phyloP scores from a whole-genome alignment of 352 stramenopile genomes.

The Globisporangium barbulae region DNA sequence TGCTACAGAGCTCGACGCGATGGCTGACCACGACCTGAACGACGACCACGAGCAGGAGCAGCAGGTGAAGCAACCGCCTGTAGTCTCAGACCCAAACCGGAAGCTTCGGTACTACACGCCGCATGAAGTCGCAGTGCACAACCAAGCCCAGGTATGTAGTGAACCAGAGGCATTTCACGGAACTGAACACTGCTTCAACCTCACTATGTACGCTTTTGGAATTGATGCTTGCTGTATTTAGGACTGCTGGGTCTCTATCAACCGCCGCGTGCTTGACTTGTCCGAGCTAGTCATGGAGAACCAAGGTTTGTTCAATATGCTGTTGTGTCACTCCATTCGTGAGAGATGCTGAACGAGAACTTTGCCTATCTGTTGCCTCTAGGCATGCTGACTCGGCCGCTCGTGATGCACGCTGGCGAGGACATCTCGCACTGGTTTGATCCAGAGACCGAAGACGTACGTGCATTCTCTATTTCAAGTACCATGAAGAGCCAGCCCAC shows the following conservation, averaged over 20 bases:
- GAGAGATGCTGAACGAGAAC: background rate
- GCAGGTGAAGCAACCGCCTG: background rate
- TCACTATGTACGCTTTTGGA: background rate
- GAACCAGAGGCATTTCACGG: background rate
- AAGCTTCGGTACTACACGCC: constrained; percentile 66
- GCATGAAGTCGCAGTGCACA: constrained; percentile 78
- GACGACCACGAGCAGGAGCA: background rate
- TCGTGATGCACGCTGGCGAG: constrained; percentile 82
- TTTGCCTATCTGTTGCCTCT: background rate
- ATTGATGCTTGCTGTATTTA: constrained; percentile 12
- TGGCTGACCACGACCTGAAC: constrained; percentile 1
- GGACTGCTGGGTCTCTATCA: constrained; percentile 79
- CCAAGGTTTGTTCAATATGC: constrained; percentile 24
- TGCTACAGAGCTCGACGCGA: background rate
- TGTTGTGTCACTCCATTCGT: too few relatives aligned
- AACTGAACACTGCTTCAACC: background rate
- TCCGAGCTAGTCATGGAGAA: constrained; percentile 69
- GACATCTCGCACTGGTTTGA: constrained; percentile 94
- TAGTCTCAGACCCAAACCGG: background rate
- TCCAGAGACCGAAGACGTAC: constrained; percentile 56
- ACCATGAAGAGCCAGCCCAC: background rate
- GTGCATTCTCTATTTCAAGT: background rate
- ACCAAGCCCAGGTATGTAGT: constrained; percentile 57
- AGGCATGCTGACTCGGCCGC: constrained; percentile 74
- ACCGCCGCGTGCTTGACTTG: constrained; percentile 82